phyloP scores from a whole-genome alignment of 352 stramenopile species.

The Phytophthora litchii region DNA sequence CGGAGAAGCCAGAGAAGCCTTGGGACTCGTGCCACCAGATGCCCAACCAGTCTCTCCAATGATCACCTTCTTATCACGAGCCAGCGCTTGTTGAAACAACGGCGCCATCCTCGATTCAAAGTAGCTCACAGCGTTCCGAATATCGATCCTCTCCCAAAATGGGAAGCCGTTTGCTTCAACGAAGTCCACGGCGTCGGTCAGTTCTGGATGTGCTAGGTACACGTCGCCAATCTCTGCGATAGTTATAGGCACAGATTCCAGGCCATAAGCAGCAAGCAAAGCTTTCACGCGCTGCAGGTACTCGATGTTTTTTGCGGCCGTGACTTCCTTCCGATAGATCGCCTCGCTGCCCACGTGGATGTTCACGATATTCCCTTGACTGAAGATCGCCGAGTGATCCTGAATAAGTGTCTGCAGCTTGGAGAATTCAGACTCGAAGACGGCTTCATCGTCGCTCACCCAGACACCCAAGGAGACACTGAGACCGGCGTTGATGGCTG shows the following conservation, averaged over 20 bases:
- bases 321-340: conserved; percentile 69
- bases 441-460: conserved; percentile 42
- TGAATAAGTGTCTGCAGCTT: conserved; percentile 45
- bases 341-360: conserved; percentile 78
- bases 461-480: conserved; percentile 68
- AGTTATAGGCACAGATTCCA: conserved; percentile 51
- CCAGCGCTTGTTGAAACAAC: conserved; percentile 39
- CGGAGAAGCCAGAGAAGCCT: conserved; percentile 45
- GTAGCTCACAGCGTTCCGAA: conserved; percentile 41
- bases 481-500: conserved; percentile 49
- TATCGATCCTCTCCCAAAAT: conserved; percentile 63
- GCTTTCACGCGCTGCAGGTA: conserved; percentile 53
- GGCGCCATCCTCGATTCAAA: conserved; percentile 47
- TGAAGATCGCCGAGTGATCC: conserved; percentile 25
- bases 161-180: conserved; percentile 70
- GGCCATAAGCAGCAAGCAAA: conserved; percentile 19
- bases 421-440: conserved; percentile 52
- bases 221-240: conserved; percentile 74
- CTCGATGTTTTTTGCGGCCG: conserved; percentile 40
- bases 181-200: conserved; percentile 59
- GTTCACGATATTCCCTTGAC: conserved; percentile 39
- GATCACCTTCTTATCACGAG: conserved; percentile 49
- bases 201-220: conserved; percentile 53
- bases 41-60: conserved; percentile 80
- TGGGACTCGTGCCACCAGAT: conserved; percentile 39